Evolutionary conservation across 2,329 filamentous ascomycete genomes (phyloP).

Genomic region (Neoscytalidium dimidiatum): DNA sequence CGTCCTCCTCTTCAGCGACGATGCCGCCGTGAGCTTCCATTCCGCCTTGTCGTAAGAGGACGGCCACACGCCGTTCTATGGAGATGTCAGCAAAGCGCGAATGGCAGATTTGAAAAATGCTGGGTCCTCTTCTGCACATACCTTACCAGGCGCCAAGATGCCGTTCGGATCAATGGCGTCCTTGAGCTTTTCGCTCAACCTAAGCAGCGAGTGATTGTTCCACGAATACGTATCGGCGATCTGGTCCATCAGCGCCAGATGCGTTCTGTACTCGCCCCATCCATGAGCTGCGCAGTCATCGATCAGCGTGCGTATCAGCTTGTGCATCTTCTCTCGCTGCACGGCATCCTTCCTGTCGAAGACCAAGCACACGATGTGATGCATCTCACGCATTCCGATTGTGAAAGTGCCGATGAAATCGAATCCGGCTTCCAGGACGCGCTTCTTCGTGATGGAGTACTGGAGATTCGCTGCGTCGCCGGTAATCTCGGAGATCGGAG

Average conservation of each 20-base stretch:
- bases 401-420: slow-evolving; percentile 31
- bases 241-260: slow-evolving; percentile 51
- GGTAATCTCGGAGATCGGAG: slow-evolving; percentile 47
- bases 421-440: slow-evolving; percentile 27
- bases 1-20: background rate
- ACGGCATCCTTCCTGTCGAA: slow-evolving; percentile 31
- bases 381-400: slow-evolving; percentile 46
- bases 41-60: background rate
- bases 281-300: slow-evolving; percentile 43
- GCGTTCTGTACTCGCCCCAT: slow-evolving; percentile 51
- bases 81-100: background rate
- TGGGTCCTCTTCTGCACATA: slow-evolving; percentile 20
- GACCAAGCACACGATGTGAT: slow-evolving; percentile 38
- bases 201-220: slow-evolving; percentile 45
- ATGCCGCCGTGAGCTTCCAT: slow-evolving; percentile 3
- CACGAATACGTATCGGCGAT: slow-evolving; percentile 50
- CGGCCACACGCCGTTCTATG: slow-evolving; percentile 3
- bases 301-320: slow-evolving; percentile 34
- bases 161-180: slow-evolving; percentile 47
- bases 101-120: background rate
- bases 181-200: slow-evolving; percentile 48
- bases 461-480: slow-evolving; percentile 44
- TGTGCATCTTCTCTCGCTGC: slow-evolving; percentile 28
- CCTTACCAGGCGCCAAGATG: slow-evolving; percentile 29
- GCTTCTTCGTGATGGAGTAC: slow-evolving; percentile 33